These are phyloP conservation scores for Rhipidocladum racemiflorum DNA, from an alignment of 176 grass and related monocot species.

Conservation along the genomic window DNA sequence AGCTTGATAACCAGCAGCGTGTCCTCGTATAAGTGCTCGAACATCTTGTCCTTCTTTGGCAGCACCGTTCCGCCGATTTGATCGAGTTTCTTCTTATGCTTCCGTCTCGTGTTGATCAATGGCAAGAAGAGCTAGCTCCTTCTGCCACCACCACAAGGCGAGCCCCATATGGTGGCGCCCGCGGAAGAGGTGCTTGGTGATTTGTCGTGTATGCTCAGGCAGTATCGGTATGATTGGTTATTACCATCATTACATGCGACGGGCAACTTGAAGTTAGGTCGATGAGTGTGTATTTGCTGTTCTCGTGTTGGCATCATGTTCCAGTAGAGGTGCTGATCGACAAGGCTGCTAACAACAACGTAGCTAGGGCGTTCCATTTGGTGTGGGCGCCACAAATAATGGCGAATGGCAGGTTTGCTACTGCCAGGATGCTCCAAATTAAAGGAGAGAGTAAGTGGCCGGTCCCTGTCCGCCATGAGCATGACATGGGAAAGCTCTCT, in stretches of 20 bases:
- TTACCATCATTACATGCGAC: background rate
- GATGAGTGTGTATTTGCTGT: background rate
- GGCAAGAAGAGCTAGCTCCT: too few relatives aligned
- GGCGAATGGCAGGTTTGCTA: background rate
- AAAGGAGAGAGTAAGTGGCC: background rate
- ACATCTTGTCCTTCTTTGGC: too few relatives aligned
- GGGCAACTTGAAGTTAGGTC: background rate
- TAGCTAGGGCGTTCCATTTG: background rate
- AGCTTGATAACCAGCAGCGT: too few relatives aligned
- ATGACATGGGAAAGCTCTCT: background rate
- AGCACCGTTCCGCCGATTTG: too few relatives aligned
- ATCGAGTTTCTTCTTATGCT: too few relatives aligned
- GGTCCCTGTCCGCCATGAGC: slow-evolving; percentile 19
- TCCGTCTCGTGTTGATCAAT: too few relatives aligned
- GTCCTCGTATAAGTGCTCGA: too few relatives aligned
- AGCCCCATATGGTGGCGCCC: too few relatives aligned
- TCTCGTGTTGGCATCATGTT: background rate
- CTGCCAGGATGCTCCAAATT: background rate
- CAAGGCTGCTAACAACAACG: background rate
- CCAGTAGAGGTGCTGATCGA: background rate
- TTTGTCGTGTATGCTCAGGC: background rate
- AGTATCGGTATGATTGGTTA: background rate
- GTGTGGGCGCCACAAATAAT: slow-evolving; percentile 40
- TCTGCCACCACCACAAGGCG: too few relatives aligned
- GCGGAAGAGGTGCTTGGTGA: too few relatives aligned